Evolutionary conservation across 495 filamentous ascomycete species (phyloP), one percentile per base, ranked within the genome.

Genomic region (Aspergillus bertholletiae): DNA sequence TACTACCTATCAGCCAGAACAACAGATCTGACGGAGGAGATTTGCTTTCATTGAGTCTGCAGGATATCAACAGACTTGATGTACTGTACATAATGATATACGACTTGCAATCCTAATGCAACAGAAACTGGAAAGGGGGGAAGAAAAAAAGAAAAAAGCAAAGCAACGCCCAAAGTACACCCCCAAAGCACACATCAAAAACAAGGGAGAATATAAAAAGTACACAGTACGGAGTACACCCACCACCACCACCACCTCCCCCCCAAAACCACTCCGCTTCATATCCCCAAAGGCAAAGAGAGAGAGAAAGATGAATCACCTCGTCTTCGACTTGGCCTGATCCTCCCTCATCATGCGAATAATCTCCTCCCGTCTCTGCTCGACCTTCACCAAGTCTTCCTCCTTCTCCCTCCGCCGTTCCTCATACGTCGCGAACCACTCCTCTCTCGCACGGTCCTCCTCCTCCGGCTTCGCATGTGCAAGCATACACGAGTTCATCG

Each of bases 401-500:
- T 88, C 84, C 46, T 79, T 68, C 74, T 83, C 79, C 35, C 73
- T 71, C 48, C 80, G 76, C 61, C 91, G 78, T 72, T 89, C 81
- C 58, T 86, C 77, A 57, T 83, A 79, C 43, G 75, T 78, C 43
- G 83, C 80, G 65, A 97, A 97, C 95, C 94, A 98, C 64, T 97
- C 90, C 67, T 95, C 90, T 26, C 94, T 78, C 58, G 94, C 94
- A 17, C 82, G 83, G 73, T 98, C 94, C 66, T 91, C 83, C 71
- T 96, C 88, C 51, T 83, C 85, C 49, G 81, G 88, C 37, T 88
- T 94, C 17, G 92, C 92, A 72, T 95, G 86, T 35, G 76, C 63
- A 49, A 92, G 70, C 93, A 98, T 96, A 74, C 94, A 98, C 48
- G 73, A 78, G 73, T 97, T 97, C 94, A 98, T 98, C 20, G 83